A percentile compares a stretch with the other conserved stretches of the same genome.
Conservation (phyloP, 805 yeast species). For the Lipomyces anomalus region DNA sequence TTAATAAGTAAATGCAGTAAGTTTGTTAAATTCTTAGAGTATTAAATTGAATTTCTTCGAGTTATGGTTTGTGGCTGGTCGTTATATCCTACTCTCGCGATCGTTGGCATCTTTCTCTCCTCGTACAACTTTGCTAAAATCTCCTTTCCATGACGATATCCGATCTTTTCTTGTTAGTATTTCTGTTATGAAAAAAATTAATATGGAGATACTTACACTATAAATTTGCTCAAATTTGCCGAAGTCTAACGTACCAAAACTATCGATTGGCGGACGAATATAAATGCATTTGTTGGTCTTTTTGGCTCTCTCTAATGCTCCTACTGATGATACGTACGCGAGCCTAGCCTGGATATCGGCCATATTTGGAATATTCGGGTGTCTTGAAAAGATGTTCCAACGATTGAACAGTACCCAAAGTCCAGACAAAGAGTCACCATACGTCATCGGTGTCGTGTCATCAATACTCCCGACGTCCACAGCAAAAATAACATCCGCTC, state of each 20-base stretch:
- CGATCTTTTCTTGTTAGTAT: too few species aligned
- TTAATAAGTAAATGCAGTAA: too few species aligned
- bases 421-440: slow-evolving; percentile 79
- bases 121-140: slow-evolving; percentile 49
- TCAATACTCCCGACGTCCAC: slow-evolving; percentile 95
- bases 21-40: too few species aligned
- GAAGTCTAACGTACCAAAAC: slow-evolving; percentile 86
- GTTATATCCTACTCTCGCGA: slow-evolving; percentile 51
- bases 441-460: slow-evolving; percentile 80
- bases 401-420: slow-evolving; percentile 78
- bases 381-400: slow-evolving; percentile 81
- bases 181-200: too few species aligned
- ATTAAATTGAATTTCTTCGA: slow-evolving; percentile 22
- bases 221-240: slow-evolving; percentile 87
- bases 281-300: slow-evolving; percentile 77
- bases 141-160: slow-evolving; percentile 63
- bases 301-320: slow-evolving; percentile 85
- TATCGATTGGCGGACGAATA: slow-evolving; percentile 89
- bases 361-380: slow-evolving; percentile 88
- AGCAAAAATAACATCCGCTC: slow-evolving; percentile 82
- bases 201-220: too few species aligned
- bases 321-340: slow-evolving; percentile 92
- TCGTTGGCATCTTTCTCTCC: slow-evolving; percentile 52
- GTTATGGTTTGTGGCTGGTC: slow-evolving; percentile 6
- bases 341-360: slow-evolving; percentile 90